Conservation (phyloP, 2,329 filamentous ascomycete genomes). For the Nectriaceae sp. region DNA sequence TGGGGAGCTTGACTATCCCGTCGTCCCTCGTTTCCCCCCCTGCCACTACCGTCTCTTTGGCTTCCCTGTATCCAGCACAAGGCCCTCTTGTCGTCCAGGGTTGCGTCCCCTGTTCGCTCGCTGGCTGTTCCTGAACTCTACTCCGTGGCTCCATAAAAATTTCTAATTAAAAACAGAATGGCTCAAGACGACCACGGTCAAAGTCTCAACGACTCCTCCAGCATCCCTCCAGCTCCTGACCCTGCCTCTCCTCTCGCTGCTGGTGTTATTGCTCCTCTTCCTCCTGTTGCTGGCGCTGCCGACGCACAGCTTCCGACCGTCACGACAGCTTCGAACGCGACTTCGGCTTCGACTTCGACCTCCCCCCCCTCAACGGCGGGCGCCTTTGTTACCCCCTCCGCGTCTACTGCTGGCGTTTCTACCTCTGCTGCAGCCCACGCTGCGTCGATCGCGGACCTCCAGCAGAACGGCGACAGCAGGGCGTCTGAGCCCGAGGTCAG, state of each 20-base stretch:
- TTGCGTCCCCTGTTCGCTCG: conserved; percentile 30
- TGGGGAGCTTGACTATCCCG: no score
- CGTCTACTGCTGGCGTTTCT: neutral
- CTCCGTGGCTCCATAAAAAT: conserved; percentile 39
- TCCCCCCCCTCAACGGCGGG: conserved; percentile 15
- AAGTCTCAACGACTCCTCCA: conserved; percentile 32
- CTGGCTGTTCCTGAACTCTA: conserved; percentile 33
- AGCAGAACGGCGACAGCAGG: conserved; percentile 36
- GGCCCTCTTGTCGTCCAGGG: conserved; percentile 30
- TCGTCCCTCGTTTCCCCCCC: no score
- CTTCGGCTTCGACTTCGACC: conserved; percentile 2
- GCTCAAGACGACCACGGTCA: conserved; percentile 34
- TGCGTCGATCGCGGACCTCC: conserved; percentile 19
- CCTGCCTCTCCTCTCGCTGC: conserved; percentile 26
- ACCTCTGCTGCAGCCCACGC: conserved; percentile 5
- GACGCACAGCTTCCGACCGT: conserved; percentile 18
- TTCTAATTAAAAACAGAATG: conserved; percentile 39
- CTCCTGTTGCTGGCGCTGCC: conserved; percentile 15
- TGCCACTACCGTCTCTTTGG: no score
- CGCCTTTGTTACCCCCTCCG: conserved; percentile 14
- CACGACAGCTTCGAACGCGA: conserved; percentile 5
- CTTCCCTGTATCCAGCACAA: conserved; percentile 16
- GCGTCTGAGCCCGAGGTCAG: conserved; percentile 27
- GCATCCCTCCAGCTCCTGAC: conserved; percentile 26
- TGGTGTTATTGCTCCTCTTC: conserved; percentile 20